A percentile compares a stretch with the other conserved stretches of the same genome.
These are phyloP conservation scores for Didymella pomorum DNA, from an alignment of 2,329 filamentous ascomycete species.

Conservation along the genomic window DNA sequence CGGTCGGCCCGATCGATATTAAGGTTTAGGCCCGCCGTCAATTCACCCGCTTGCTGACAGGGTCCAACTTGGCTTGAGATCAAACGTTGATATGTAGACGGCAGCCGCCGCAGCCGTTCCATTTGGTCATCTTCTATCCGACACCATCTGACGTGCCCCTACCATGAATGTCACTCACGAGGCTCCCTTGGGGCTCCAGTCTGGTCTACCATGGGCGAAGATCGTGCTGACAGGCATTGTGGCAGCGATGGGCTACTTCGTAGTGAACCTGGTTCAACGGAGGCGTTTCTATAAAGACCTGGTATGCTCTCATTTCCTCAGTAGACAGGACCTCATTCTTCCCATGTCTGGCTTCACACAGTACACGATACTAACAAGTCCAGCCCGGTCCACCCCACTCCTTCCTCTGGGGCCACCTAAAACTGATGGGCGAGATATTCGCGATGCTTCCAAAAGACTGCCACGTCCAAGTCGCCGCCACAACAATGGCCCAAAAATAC, in stretches of 20 bases:
- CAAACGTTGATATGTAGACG: neutral
- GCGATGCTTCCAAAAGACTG: constrained; percentile 43
- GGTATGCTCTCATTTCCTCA: constrained; percentile 19
- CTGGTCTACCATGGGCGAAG: constrained; percentile 25
- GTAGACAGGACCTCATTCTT: neutral
- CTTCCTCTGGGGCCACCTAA: constrained; percentile 53
- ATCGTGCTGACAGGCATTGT: constrained; percentile 21
- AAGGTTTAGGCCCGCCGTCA: neutral
- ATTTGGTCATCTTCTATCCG: neutral
- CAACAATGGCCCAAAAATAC: constrained; percentile 48
- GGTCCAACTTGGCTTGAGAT: neutral
- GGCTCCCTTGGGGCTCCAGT: constrained; percentile 7
- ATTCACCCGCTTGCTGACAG: constrained; percentile 9
- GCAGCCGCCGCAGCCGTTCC: neutral
- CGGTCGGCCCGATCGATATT: neutral
- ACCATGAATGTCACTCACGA: neutral
- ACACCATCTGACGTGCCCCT: neutral
- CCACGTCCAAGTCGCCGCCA: constrained; percentile 49
- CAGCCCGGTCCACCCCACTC: constrained; percentile 54
- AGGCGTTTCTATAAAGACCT: constrained; percentile 36
- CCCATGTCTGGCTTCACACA: no score
- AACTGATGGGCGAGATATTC: constrained; percentile 49
- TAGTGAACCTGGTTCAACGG: constrained; percentile 30
- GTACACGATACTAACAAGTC: neutral
- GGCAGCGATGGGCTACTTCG: constrained; percentile 29